Evolutionary conservation across 2,329 filamentous ascomycete species (phyloP), one percentile per base, ranked within the genome.

Genomic region (Xylariaceae sp.): DNA sequence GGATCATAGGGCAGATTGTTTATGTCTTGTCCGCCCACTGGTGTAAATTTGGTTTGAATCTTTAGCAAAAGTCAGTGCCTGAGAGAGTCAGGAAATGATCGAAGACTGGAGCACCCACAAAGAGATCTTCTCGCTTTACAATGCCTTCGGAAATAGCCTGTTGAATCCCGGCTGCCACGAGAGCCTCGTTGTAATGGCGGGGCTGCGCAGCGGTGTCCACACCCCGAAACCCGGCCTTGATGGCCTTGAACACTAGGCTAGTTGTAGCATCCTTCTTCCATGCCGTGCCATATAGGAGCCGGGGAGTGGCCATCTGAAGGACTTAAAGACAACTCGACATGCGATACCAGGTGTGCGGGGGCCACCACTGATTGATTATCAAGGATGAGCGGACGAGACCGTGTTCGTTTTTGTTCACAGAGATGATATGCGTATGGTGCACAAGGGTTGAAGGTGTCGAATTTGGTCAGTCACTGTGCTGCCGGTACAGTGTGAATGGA

Each of bases 1-100:
- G 77, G 64, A 56, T 83, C 72, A 63, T 88, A 88, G 0, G 85
- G 85, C 66, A 82, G 72, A 39, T 79, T 64, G 19, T 65, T 58
- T 2, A 68, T 69, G 57, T 83, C 78, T 62, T 91, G 86, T 20
- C 79, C 82, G 14, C 66, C 65, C 4, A 80, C 64, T 0, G 83
- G 75, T 1, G 85, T 88, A 68, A 85, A 93, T 64, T 92, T 93
- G n/a, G 88, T 91, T 75, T 94, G 88, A 36, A 91, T 72, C 80
- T 85, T 43, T 8, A 55, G 54, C 17, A 48, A 32, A 22, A 45
- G 11, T 37, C 35, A 45, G 22, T 39, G 29, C 17, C n/a, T n/a
- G n/a, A 49, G 33, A 38, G 14, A 39, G 16, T 20, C 10, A 20
- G 33, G 20, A 32, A n/a, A n/a, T n/a, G n/a, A n/a, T n/a, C n/a